Evolutionary conservation across 768 basidiomycete genomes (phyloP).

Genomic region (Calocera viscosa): DNA sequence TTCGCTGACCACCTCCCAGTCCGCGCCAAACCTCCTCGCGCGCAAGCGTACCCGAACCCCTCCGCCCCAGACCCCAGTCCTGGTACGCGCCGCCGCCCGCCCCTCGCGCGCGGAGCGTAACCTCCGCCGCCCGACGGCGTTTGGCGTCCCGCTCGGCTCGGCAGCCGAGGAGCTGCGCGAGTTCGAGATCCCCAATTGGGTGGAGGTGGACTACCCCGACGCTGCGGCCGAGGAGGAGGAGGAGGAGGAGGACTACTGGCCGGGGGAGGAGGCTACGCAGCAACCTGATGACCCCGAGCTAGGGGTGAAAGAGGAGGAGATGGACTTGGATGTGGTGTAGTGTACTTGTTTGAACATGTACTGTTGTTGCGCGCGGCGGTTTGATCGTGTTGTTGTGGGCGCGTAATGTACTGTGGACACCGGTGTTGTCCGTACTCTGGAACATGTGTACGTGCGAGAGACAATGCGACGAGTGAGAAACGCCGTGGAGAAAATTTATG

Average conservation of each 20-base stretch:
- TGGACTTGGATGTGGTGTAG: constrained; percentile 7
- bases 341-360: background rate
- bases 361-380: too few relatives aligned
- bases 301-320: background rate
- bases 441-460: too few relatives aligned
- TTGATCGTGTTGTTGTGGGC: too few relatives aligned
- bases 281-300: background rate
- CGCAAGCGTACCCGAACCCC: constrained; percentile 1
- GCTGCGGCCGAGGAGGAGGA: background rate
- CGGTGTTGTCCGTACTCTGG: too few relatives aligned
- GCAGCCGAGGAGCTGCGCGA: background rate
- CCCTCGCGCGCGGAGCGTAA: background rate
- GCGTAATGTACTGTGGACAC: too few relatives aligned
- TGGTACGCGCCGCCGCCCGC: background rate
- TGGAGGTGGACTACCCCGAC: background rate
- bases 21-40: background rate
- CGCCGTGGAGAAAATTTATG: background rate
- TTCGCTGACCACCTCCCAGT: background rate
- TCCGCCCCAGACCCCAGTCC: background rate
- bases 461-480: too few relatives aligned
- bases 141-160: background rate
- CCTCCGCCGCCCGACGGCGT: background rate
- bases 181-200: constrained; percentile 1
- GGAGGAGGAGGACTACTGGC: background rate
- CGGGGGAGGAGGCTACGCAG: background rate